Base-by-base conservation (phyloP, 2,329 filamentous ascomycete genomes). In the Aspergillus sojae region DNA sequence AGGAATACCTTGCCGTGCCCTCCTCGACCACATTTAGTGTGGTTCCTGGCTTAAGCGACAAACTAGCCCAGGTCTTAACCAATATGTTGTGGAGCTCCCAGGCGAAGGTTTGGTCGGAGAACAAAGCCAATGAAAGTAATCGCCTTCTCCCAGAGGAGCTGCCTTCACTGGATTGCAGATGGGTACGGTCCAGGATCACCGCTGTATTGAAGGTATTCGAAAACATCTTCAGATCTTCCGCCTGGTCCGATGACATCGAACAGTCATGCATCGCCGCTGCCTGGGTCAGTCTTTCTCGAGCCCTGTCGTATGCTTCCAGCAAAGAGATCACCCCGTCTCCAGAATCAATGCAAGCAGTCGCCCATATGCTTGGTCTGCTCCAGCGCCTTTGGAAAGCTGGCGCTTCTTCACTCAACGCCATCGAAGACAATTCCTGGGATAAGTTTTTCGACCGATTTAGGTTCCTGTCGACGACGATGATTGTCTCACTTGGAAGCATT, bases 291-390 rank as follows among this genome's bases (percentile, higher is more conserved):
- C 88, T 92, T 57, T 80, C 84, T 58, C 86, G 87, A 62, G 79
- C 81, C 19, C 73, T 94, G n/a, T 83, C 86, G 10, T 82, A 87
- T 57, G 82, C 85, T 1, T 84, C 85, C 21, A 91, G 86, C 66
- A 96, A 97, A 77, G 95, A 99, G 77, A 90, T 99, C 70, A 96
- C 94, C 71, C 89, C 94, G 7, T 93, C 93, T 0, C 86, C 86
- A 14, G 94, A 98, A 65, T 92, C 93, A 1, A 91, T 92, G 72
- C 86, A 88, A 65, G 94, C 94, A 63, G 85, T 97, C 65, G 89
- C 91, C 26, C 84, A 87, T 48, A 83, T 93, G 26, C 84, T 94
- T 57, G 88, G 88, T 48, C 78, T 93, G 26, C 79, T 97, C 7
- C 85, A 88, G 56, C 86, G 85, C 30, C 77, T 94, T 2, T 96